These are phyloP conservation scores for Cetradonia linearis DNA, from an alignment of 495 filamentous ascomycete species.

Conservation along the genomic window DNA sequence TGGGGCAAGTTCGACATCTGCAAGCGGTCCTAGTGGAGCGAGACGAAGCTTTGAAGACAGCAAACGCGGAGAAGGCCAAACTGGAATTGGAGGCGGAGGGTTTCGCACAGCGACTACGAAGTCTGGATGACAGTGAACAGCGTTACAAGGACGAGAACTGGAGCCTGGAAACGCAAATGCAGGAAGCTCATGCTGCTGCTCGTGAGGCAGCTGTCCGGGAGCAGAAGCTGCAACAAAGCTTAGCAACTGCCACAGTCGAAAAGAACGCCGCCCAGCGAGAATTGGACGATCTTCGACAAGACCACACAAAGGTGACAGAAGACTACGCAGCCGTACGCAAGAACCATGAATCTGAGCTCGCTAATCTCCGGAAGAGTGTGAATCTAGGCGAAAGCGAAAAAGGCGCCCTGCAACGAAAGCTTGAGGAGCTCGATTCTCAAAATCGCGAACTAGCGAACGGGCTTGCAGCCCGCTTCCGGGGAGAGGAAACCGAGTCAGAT, in stretches of 20 bases:
- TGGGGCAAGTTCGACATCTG: slow-evolving; percentile 79
- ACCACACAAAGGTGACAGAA: slow-evolving; percentile 65
- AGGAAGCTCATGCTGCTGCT: slow-evolving; percentile 60
- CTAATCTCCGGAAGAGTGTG: slow-evolving; percentile 63
- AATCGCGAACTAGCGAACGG: slow-evolving; percentile 83
- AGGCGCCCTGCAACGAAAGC: slow-evolving; percentile 59
- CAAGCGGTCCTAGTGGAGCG: slow-evolving; percentile 74
- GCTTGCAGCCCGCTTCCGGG: slow-evolving; percentile 54
- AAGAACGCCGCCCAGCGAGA: slow-evolving; percentile 70
- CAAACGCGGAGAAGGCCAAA: slow-evolving; percentile 60
- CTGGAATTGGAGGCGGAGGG: slow-evolving; percentile 75
- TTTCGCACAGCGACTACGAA: slow-evolving; percentile 65
- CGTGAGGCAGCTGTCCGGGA: slow-evolving; percentile 70
- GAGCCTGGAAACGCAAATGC: slow-evolving; percentile 82
- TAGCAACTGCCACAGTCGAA: slow-evolving; percentile 60
- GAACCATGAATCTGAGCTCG: slow-evolving; percentile 78
- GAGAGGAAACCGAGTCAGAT: slow-evolving; percentile 51
- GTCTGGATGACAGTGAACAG: slow-evolving; percentile 84
- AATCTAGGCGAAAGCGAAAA: slow-evolving; percentile 66
- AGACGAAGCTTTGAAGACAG: slow-evolving; percentile 70
- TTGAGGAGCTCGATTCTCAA: slow-evolving; percentile 75
- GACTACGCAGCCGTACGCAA: slow-evolving; percentile 66
- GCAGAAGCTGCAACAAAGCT: slow-evolving; percentile 59
- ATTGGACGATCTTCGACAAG: slow-evolving; percentile 75
- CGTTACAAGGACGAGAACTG: slow-evolving; percentile 97